Evolutionary conservation across 2,329 filamentous ascomycete species (phyloP).

Genomic region (Cytospora piceae): DNA sequence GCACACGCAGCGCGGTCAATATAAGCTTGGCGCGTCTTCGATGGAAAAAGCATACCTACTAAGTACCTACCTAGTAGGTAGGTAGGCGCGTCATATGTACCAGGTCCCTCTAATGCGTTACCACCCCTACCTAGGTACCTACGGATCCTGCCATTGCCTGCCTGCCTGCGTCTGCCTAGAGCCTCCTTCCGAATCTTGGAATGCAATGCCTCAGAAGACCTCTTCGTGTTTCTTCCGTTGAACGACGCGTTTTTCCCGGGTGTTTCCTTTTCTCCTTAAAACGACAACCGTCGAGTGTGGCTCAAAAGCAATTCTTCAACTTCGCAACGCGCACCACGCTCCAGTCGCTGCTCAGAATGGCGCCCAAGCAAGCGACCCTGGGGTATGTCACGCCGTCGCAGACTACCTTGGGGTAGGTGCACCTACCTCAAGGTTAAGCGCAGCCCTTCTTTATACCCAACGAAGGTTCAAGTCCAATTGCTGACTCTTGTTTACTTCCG

Average conservation of each 20-base stretch:
- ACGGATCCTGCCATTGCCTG: background rate
- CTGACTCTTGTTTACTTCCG: conserved; percentile 5
- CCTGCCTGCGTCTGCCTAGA: conserved; percentile 20
- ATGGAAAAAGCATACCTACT: background rate
- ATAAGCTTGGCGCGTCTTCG: conserved; percentile 15
- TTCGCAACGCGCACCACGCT: conserved; percentile 32
- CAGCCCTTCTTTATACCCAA: background rate
- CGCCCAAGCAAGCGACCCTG: conserved; percentile 77
- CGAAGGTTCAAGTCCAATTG: conserved; percentile 3
- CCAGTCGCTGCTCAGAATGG: conserved; percentile 41
- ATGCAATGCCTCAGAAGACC: conserved; percentile 15
- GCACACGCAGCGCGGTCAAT: conserved; percentile 21
- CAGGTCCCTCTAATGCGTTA: background rate
- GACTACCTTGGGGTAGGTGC: conserved; percentile 71
- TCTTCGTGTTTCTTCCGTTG: background rate
- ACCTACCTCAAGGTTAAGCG: conserved; percentile 6
- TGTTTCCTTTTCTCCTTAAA: background rate
- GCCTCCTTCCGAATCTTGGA: background rate
- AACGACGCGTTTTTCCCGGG: background rate
- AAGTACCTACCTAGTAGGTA: no score
- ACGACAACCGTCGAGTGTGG: conserved; percentile 21
- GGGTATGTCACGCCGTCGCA: conserved; percentile 83
- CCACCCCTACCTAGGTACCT: background rate
- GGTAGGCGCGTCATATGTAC: conserved; percentile 16
- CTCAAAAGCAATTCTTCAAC: conserved; percentile 33